Percentiles rank a stretch among this genome's conserved stretches.
These are phyloP conservation scores for Hyaloscypha bicolor DNA, from an alignment of 495 filamentous ascomycete genomes.

Conservation along the genomic window DNA sequence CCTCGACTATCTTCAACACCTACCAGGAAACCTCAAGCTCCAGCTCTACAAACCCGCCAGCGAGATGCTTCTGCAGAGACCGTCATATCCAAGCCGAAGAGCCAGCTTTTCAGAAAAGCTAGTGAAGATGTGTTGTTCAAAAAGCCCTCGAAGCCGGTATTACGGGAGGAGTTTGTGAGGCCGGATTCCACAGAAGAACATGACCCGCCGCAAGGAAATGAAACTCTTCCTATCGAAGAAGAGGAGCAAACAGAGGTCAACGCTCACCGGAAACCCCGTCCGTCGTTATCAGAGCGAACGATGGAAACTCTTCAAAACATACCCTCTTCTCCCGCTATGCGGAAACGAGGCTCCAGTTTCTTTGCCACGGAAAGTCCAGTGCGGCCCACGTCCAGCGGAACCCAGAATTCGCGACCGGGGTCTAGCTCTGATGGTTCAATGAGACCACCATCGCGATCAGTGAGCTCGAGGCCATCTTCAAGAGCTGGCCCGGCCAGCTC, in stretches of 20 bases:
- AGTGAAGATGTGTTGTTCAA: constrained; percentile 37
- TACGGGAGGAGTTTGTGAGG: constrained; percentile 25
- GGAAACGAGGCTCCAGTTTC: constrained; percentile 60
- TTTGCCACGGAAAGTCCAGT: constrained; percentile 60
- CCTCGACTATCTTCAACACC: constrained; percentile 21
- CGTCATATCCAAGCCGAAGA: constrained; percentile 20
- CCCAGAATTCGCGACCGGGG: constrained; percentile 17
- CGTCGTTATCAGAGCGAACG: constrained; percentile 69
- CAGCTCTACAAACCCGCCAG: constrained; percentile 9
- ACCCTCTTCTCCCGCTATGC: constrained; percentile 63
- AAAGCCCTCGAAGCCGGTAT: constrained; percentile 22
- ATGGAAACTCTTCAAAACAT: constrained; percentile 67
- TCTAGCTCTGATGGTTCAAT: constrained; percentile 29
- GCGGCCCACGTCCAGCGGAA: constrained; percentile 49
- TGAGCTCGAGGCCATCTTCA: constrained; percentile 47
- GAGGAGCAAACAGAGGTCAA: constrained; percentile 22
- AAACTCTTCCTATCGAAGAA: constrained; percentile 10
- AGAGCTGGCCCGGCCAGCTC: constrained; percentile 40
- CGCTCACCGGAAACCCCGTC: constrained; percentile 30
- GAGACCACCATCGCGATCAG: constrained; percentile 49
- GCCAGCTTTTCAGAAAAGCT: constrained; percentile 20
- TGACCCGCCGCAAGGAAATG: constrained; percentile 3
- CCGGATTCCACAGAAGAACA: constrained; percentile 23
- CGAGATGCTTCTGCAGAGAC: constrained; percentile 17
- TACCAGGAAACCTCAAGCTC: constrained; percentile 16